Percentiles rank a stretch among this genome's conserved stretches.
These are phyloP conservation scores for Talaromyces amestolkiae DNA, from an alignment of 2,329 filamentous ascomycete genomes.

Conservation along the genomic window DNA sequence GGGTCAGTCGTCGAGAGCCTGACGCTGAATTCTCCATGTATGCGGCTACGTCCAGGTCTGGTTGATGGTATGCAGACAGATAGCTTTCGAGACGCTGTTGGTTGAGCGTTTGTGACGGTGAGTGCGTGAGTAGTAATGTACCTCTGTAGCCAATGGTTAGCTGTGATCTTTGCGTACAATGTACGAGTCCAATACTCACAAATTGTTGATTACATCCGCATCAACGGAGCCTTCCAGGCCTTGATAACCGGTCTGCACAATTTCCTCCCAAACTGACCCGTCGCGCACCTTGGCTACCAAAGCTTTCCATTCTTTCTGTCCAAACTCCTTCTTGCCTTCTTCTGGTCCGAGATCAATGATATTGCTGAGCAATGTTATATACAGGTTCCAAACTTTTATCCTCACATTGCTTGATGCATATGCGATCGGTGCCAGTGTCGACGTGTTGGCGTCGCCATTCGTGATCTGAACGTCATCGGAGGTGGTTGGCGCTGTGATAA, in stretches of 20 bases:
- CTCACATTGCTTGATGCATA: constrained; percentile 76
- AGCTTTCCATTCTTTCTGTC: constrained; percentile 77
- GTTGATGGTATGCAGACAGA: constrained; percentile 71
- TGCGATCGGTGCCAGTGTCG: constrained; percentile 69
- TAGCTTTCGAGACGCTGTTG: constrained; percentile 87
- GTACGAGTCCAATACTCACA: constrained; percentile 37
- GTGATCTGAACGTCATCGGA: constrained; percentile 37
- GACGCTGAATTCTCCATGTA: constrained; percentile 51
- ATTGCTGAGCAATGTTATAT: constrained; percentile 87
- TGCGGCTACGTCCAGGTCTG: constrained; percentile 68
- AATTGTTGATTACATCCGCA: constrained; percentile 74
- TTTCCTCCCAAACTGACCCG: constrained; percentile 91
- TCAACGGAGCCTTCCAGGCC: constrained; percentile 88
- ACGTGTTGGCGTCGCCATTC: constrained; percentile 42
- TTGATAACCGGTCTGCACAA: constrained; percentile 81
- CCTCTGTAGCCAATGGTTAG: constrained; percentile 55
- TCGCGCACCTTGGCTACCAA: constrained; percentile 82
- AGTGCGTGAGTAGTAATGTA: constrained; percentile 86
- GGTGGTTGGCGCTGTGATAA: constrained; percentile 60
- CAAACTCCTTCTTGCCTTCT: constrained; percentile 86
- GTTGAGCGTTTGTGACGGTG: constrained; percentile 75
- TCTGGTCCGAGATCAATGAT: constrained; percentile 85
- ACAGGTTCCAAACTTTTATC: constrained; percentile 96
- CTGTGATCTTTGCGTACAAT: not conserved
- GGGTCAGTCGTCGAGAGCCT: constrained; percentile 34